These are phyloP conservation scores for Saposhnikovia divaricata DNA, from an alignment of 129 eudicot genomes.

Conservation along the genomic window DNA sequence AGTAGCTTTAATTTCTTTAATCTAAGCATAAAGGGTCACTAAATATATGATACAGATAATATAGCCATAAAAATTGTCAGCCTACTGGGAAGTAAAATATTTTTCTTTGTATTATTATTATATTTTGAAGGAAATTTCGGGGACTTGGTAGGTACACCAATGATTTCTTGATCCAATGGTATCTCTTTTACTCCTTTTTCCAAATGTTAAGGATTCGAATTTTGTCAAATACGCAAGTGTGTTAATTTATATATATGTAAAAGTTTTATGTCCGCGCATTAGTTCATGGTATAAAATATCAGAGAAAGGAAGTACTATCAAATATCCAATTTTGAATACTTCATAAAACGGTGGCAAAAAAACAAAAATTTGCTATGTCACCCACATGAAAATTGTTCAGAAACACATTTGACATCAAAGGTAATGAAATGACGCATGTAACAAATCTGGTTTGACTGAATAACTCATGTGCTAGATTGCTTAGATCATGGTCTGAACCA, in stretches of 20 bases:
- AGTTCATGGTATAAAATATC: too few relatives aligned
- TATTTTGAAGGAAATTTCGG: background rate
- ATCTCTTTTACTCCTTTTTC: too few relatives aligned
- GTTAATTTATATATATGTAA: too few relatives aligned
- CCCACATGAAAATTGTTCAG: background rate
- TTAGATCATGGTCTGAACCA: slow-evolving; percentile 6
- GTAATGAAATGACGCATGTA: background rate
- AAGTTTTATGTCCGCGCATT: too few relatives aligned
- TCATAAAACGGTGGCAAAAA: too few relatives aligned
- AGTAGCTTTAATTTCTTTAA: background rate
- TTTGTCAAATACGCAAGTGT: too few relatives aligned
- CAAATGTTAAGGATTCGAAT: too few relatives aligned
- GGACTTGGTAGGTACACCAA: too few relatives aligned
- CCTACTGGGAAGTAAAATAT: background rate
- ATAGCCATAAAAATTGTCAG: background rate
- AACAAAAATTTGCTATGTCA: background rate
- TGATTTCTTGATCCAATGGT: too few relatives aligned
- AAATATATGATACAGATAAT: background rate
- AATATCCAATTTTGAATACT: too few relatives aligned
- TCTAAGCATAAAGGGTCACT: background rate
- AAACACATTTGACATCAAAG: background rate
- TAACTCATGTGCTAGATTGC: background rate
- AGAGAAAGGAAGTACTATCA: too few relatives aligned
- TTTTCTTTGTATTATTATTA: background rate
- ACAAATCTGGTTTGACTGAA: background rate